Conservation (phyloP, 805 yeast species). For the Wickerhamomyces silvicola region DNA sequence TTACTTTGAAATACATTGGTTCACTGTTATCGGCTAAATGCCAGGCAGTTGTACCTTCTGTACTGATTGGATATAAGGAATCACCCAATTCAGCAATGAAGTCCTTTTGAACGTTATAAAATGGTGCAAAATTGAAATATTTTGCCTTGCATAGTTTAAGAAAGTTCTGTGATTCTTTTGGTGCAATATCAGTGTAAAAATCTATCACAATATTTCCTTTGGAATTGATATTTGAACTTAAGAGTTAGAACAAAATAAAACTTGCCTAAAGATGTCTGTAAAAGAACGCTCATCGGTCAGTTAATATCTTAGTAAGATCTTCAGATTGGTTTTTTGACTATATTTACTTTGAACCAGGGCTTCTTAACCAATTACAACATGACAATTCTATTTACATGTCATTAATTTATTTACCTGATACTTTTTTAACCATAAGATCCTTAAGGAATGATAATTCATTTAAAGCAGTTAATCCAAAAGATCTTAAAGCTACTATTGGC, state of each 20-base stretch:
- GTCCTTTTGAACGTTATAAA: conserved; percentile 37
- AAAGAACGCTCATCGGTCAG: conserved; percentile 30
- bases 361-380: background rate
- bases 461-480: conserved; percentile 67
- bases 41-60: conserved; percentile 28
- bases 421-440: conserved; percentile 56
- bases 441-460: conserved; percentile 62
- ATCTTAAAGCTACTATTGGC: conserved; percentile 71
- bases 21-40: conserved; percentile 19
- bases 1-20: conserved; percentile 12
- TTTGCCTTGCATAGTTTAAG: conserved; percentile 46
- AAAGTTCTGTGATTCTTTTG: conserved; percentile 39
- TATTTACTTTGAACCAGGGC: background rate
- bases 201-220: conserved; percentile 52
- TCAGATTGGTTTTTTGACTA: background rate
- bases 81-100: conserved; percentile 40
- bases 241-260: background rate
- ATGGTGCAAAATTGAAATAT: conserved; percentile 46
- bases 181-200: conserved; percentile 29
- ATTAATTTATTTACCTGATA: conserved; percentile 30
- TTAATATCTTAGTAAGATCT: background rate
- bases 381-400: background rate
- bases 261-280: conserved; percentile 34
- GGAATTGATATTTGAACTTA: conserved; percentile 26
- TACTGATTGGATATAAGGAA: conserved; percentile 35